These are phyloP conservation scores for Eimeria mitis DNA, from an alignment of 169 alveolate species.

Conservation along the genomic window DNA sequence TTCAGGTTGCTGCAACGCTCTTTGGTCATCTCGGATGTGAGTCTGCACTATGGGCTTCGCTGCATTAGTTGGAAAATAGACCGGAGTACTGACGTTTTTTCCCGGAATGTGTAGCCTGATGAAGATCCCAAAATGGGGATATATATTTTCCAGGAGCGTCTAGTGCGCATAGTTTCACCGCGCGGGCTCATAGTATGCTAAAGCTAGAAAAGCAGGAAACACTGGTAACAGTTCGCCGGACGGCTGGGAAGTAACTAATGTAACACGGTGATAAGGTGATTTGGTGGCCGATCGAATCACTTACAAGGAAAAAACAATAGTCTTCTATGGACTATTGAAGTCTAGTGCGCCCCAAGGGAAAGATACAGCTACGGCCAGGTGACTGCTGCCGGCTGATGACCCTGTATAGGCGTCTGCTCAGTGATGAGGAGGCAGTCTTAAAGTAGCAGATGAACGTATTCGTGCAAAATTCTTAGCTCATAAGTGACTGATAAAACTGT, in stretches of 20 bases:
- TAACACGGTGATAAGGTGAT: neutral
- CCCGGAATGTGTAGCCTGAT: neutral
- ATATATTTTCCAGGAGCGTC: neutral
- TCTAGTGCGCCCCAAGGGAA: neutral
- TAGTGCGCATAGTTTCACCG: neutral
- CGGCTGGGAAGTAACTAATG: neutral
- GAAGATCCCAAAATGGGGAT: neutral
- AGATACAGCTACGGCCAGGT: neutral
- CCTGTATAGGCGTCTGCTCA: neutral
- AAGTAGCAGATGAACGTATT: neutral
- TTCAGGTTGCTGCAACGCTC: neutral
- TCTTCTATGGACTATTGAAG: neutral
- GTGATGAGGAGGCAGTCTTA: neutral
- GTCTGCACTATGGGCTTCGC: neutral
- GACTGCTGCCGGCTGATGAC: conserved; percentile 9
- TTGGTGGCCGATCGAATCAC: neutral
- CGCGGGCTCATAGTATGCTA: neutral
- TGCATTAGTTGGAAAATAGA: too few species aligned
- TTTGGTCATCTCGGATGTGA: neutral
- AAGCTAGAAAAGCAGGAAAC: neutral
- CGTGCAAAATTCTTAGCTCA: neutral
- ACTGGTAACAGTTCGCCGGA: neutral
- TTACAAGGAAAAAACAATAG: conserved; percentile 3
- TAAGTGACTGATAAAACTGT: neutral
- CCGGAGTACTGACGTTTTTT: too few species aligned